phyloP scores from a whole-genome alignment of 2,329 filamentous ascomycete genomes.

The Neurospora crassa region DNA sequence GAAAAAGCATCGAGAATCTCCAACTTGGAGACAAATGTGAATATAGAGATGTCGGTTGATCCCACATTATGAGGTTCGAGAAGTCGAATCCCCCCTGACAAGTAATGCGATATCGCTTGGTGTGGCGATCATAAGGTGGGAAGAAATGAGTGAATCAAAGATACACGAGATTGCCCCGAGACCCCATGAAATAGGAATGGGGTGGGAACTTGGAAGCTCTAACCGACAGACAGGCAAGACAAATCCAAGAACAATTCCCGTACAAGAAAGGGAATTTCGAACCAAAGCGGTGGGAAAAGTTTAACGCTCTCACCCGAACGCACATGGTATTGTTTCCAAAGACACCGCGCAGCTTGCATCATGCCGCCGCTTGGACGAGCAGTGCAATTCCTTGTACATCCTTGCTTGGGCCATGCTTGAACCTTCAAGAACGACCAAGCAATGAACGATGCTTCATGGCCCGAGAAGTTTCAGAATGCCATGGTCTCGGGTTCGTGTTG shows the following conservation, averaged over 20 bases:
- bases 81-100: neutral
- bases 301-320: neutral
- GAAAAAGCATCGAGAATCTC: neutral
- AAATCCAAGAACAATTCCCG: neutral
- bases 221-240: neutral
- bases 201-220: neutral
- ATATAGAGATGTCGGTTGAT: neutral
- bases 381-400: neutral
- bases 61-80: neutral
- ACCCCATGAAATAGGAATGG: neutral
- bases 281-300: conserved; percentile 1
- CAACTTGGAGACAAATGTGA: neutral
- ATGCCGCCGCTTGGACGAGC: conserved; percentile 6
- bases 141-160: neutral
- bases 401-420: neutral
- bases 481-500: conserved; percentile 9
- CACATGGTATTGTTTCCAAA: neutral
- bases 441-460: neutral
- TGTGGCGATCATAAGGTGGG: neutral
- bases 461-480: neutral
- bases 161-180: neutral
- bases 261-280: neutral
- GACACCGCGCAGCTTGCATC: conserved; percentile 4
- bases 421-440: neutral
- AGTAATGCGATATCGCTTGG: neutral